Conservation (phyloP, 176 grass and related monocot genomes). For the Juncus inflexus region DNA sequence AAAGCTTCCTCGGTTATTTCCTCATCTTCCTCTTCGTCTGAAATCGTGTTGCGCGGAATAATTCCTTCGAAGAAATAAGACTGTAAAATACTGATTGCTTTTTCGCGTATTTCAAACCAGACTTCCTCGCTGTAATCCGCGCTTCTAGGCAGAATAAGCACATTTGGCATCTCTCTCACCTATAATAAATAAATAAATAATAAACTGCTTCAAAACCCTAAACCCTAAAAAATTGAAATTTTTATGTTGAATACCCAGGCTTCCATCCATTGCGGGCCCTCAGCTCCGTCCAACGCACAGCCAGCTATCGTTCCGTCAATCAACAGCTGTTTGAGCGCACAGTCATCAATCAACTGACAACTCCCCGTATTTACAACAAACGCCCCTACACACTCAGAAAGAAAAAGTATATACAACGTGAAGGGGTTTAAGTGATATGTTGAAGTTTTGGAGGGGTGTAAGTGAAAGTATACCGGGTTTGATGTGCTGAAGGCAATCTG, state of each 20-base stretch:
- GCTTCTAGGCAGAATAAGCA: conserved; percentile 89
- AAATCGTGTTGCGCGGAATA: conserved; percentile 65
- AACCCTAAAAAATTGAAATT: too few relatives aligned
- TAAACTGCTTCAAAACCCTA: conserved; percentile 9
- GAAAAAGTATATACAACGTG: background rate
- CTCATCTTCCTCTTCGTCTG: conserved; percentile 82
- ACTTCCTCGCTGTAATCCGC: conserved; percentile 99
- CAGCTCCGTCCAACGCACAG: conserved; percentile 88
- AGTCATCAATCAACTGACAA: conserved; percentile 93
- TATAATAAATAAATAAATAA: conserved; percentile 34
- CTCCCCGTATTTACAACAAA: conserved; percentile 93
- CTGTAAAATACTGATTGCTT: conserved; percentile 80
- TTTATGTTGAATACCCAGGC: conserved; percentile 59
- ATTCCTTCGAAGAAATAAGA: conserved; percentile 93
- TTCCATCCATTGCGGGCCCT: conserved; percentile 99
- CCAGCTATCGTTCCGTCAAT: conserved; percentile 88
- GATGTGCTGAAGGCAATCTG: conserved; percentile 75
- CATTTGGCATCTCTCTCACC: conserved; percentile 98
- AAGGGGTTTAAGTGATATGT: background rate
- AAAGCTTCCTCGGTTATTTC: conserved; percentile 65
- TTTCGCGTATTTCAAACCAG: conserved; percentile 98
- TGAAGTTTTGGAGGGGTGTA: conserved; percentile 1
- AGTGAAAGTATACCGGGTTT: conserved; percentile 59
- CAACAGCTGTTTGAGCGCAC: conserved; percentile 87
- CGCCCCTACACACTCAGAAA: conserved; percentile 54